Percentiles rank a stretch among this genome's conserved stretches.
phyloP scores from a whole-genome alignment of 2,329 filamentous ascomycete genomes.

The Aspergillus alliaceus region DNA sequence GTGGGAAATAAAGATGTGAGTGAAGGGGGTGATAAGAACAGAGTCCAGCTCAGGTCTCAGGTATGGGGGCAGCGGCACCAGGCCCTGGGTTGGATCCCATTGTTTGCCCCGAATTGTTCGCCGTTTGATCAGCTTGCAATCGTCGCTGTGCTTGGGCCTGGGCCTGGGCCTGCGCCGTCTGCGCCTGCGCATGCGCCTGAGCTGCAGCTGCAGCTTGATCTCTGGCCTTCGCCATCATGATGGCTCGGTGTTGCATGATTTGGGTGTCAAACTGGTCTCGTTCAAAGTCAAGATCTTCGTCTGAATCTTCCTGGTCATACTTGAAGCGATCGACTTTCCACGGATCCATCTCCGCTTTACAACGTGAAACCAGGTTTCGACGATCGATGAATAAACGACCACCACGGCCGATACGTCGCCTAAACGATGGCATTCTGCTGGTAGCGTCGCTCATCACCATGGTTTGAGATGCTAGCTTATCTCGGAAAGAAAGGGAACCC shows the following conservation, averaged over 20 bases:
- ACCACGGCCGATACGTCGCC: slow-evolving; percentile 79
- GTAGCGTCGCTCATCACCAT: slow-evolving; percentile 46
- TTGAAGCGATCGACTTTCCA: slow-evolving; percentile 72
- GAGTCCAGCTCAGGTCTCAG: slow-evolving; percentile 31
- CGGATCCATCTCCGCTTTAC: slow-evolving; percentile 47
- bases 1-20: slow-evolving; percentile 15
- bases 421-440: slow-evolving; percentile 64
- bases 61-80: slow-evolving; percentile 26
- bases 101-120: slow-evolving; percentile 27
- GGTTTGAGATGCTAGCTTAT: slow-evolving; percentile 43
- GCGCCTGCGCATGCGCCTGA: slow-evolving; percentile 43
- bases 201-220: slow-evolving; percentile 44
- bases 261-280: slow-evolving; percentile 67
- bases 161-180: slow-evolving; percentile 42
- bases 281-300: slow-evolving; percentile 71
- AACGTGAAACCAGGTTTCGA: slow-evolving; percentile 62
- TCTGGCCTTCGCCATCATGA: slow-evolving; percentile 46
- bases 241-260: slow-evolving; percentile 58
- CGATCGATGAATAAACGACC: slow-evolving; percentile 88
- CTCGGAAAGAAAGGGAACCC: slow-evolving; percentile 31
- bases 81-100: slow-evolving; percentile 33
- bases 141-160: slow-evolving; percentile 37
- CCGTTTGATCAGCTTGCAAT: slow-evolving; percentile 36
- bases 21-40: slow-evolving; percentile 20
- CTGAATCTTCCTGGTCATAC: slow-evolving; percentile 81